These are phyloP conservation scores for Drosera spatulata DNA, from an alignment of 179 eudicot species.

Conservation along the genomic window DNA sequence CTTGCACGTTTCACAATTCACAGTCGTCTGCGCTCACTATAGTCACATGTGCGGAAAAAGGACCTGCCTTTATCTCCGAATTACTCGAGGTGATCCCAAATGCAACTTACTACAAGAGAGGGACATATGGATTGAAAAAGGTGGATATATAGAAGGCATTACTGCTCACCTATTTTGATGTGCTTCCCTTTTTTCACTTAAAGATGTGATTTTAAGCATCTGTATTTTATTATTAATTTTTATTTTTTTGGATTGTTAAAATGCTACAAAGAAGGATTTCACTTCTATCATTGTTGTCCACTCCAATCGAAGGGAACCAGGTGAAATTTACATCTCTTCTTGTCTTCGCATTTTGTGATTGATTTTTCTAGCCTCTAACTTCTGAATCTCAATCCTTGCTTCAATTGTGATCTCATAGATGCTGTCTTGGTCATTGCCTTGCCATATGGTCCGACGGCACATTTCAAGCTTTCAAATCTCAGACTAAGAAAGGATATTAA, in stretches of 20 bases:
- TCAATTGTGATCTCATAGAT: constrained; percentile 31
- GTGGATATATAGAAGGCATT: constrained; percentile 10
- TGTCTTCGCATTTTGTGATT: background rate
- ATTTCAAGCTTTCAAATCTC: constrained; percentile 86
- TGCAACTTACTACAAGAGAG: constrained; percentile 77
- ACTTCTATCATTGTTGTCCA: constrained; percentile 82
- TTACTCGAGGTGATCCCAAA: constrained; percentile 74
- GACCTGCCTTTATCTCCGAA: constrained; percentile 79
- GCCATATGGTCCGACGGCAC: constrained; percentile 99
- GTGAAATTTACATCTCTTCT: constrained; percentile 19
- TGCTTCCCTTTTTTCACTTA: too few relatives aligned
- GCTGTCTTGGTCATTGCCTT: constrained; percentile 73
- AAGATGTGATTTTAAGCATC: background rate
- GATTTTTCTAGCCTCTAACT: background rate
- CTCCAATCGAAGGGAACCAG: constrained; percentile 93
- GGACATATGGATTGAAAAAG: constrained; percentile 94
- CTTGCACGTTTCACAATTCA: too few relatives aligned
- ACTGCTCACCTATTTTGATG: too few relatives aligned
- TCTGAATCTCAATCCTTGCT: background rate
- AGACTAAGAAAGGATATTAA: constrained; percentile 82
- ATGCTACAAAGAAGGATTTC: constrained; percentile 80
- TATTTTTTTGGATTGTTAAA: constrained; percentile 51
- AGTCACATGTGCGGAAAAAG: constrained; percentile 39
- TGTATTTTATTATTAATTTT: background rate
- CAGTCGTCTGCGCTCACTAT: too few relatives aligned